These are phyloP conservation scores for Fraxinus anomala DNA, from an alignment of 257 asterid genomes.

Conservation along the genomic window DNA sequence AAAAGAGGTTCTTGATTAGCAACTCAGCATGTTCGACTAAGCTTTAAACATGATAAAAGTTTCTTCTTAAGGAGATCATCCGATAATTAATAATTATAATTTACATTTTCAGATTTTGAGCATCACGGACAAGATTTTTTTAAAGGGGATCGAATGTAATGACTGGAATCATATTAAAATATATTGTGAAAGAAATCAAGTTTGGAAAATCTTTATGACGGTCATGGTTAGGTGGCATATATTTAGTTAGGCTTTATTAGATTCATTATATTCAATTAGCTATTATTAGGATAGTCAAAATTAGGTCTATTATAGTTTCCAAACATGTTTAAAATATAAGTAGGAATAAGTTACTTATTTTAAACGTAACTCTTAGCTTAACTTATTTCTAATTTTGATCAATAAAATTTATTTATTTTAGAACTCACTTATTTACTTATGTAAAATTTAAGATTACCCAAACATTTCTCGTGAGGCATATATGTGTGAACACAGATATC, in stretches of 20 bases:
- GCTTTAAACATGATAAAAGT: not conserved
- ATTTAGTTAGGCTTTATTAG: not conserved
- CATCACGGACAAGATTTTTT: not conserved
- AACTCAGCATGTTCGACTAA: not conserved
- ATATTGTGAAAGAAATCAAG: not conserved
- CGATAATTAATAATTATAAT: too few species aligned
- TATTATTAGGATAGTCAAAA: not conserved
- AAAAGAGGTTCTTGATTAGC: not conserved
- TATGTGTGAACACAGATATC: not conserved
- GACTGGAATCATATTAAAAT: not conserved
- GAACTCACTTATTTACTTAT: not conserved
- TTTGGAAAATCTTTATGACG: not conserved
- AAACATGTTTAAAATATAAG: not conserved
- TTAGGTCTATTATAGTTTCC: not conserved
- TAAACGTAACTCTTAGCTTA: not conserved
- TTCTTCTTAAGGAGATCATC: not conserved
- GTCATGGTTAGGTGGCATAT: not conserved
- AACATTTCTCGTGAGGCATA: not conserved
- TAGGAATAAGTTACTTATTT: not conserved
- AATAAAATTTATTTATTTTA: too few species aligned
- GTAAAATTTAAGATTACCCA: not conserved
- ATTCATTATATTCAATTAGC: not conserved
- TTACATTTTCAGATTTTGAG: not conserved
- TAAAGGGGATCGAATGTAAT: not conserved
- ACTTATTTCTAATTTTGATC: too few species aligned